Base-by-base conservation (phyloP, 2,329 filamentous ascomycete genomes). In the Penicillium crustosum region DNA sequence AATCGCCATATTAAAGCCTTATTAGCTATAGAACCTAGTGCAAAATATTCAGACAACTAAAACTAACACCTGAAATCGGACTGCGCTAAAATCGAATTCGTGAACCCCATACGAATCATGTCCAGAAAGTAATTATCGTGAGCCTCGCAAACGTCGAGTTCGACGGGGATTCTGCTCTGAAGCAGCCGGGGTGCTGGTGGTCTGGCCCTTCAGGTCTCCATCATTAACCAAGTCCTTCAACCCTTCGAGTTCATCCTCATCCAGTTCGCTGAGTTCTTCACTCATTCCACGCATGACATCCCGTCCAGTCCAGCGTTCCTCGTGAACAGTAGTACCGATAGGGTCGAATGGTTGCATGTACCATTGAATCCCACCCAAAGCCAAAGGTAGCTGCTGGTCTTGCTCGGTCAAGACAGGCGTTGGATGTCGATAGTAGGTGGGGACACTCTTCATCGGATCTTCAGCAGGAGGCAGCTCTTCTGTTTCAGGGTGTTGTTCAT, bases 231-330 rank as follows among this genome's bases (percentile, higher is more conserved):
- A 78, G 35, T 89, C 90, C 67, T 90, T 87, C 57, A 96, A 53
- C 27, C 55, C 55, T 47, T 57, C 55, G 12, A 57, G 80, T 75
- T 93, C 91, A 51, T 95, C 92, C 63, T 97, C 93, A 67, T 96
- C 93, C 71, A 97, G 86, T 70, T 97, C 93, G 56, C 90, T 95
- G 23, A 97, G 81, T 66, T 93, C 90, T 74, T 96, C 93, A 67
- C 90, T 95, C 74, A 93, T 86, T 15, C 82, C 84, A 31, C 86
- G 81, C 64, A 86, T 78, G n/a, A 89, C 86, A 55, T 93, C 89
- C 35, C 87, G 83, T 2, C 88, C 90, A 0, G 84, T 86, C 81
- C 87, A 91, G 52, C 86, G 82, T 74, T 93, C 89, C 63, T 89
- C 88, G 55, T 90, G 81, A 10, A 93, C 85, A 0, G 89, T 93